Evolutionary conservation across 176 grass and related monocot genomes (phyloP).

Genomic region (Guadua angustifolia): DNA sequence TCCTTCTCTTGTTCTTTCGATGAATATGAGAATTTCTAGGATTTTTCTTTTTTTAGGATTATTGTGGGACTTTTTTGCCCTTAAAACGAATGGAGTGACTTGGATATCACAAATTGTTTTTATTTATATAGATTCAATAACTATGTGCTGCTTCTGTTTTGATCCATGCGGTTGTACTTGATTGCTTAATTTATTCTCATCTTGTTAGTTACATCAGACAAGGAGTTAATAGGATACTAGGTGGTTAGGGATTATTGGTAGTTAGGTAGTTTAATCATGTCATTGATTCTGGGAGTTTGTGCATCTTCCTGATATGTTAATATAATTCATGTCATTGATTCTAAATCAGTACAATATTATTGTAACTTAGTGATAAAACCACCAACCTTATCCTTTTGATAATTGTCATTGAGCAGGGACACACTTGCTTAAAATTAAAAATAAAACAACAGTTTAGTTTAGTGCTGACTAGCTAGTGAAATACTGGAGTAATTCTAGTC

Average conservation of each 20-base stretch:
- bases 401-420: constrained; percentile 19
- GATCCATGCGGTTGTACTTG: constrained; percentile 44
- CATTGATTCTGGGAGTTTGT: constrained; percentile 29
- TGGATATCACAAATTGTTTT: too few relatives aligned
- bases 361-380: constrained; percentile 37
- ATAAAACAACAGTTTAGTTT: not conserved
- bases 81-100: too few relatives aligned
- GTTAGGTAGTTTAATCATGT: constrained; percentile 55
- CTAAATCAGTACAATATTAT: constrained; percentile 16
- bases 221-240: constrained; percentile 44
- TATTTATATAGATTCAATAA: not conserved
- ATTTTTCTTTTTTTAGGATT: too few relatives aligned
- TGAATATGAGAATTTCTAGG: too few relatives aligned
- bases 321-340: constrained; percentile 29
- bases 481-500: constrained; percentile 34
- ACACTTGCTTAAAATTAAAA: constrained; percentile 38
- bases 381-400: constrained; percentile 37
- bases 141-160: constrained; percentile 25
- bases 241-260: constrained; percentile 54
- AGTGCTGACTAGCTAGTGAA: not conserved
- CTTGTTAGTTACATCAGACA: constrained; percentile 52
- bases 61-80: too few relatives aligned
- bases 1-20: too few relatives aligned
- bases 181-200: constrained; percentile 50
- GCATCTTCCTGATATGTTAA: constrained; percentile 33